Evolutionary conservation across 306 rosid genomes (phyloP).

Genomic region (Lathyrus tuberosus): DNA sequence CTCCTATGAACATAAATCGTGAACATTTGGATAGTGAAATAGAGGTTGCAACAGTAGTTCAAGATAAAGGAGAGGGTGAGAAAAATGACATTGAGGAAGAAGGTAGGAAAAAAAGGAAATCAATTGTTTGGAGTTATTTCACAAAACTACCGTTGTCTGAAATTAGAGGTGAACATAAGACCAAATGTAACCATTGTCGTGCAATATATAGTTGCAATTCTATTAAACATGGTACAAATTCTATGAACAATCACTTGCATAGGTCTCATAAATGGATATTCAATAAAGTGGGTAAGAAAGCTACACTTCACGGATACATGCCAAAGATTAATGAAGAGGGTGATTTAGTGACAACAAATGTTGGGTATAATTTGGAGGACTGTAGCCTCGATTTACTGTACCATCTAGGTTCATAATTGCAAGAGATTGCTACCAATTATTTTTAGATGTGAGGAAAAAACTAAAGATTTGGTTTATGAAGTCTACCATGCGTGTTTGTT

Average conservation of each 20-base stretch:
- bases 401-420: no score
- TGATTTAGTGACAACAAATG: neutral
- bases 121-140: neutral
- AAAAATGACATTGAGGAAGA: neutral
- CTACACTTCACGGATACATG: neutral
- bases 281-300: neutral
- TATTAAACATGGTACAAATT: neutral
- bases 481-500: no score
- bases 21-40: no score
- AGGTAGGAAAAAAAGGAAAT: neutral
- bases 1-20: no score
- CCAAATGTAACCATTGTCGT: neutral
- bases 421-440: no score
- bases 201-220: neutral
- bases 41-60: no score
- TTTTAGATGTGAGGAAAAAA: no score
- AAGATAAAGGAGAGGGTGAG: neutral
- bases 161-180: neutral
- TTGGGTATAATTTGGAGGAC: neutral
- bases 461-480: no score
- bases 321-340: neutral
- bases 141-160: neutral
- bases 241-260: neutral
- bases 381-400: neutral
- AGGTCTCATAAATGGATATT: neutral